phyloP scores from a whole-genome alignment of 768 basidiomycete genomes.

The Tylopilus subfusipes region DNA sequence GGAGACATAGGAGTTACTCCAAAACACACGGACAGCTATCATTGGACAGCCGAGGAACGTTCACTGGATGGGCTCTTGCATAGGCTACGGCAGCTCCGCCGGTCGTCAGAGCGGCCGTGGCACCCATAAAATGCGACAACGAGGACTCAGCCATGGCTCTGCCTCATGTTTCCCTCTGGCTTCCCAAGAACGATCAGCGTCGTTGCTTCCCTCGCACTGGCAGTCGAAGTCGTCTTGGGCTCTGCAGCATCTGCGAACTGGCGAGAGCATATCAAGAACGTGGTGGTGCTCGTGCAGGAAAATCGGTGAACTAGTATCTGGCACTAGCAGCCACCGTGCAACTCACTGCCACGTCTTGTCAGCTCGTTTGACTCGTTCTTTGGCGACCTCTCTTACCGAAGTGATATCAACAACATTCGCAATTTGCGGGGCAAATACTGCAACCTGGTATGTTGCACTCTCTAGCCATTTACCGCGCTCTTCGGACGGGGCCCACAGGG shows the following conservation, averaged over 20 bases:
- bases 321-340: not conserved
- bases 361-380: constrained; percentile 28
- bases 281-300: constrained; percentile 27
- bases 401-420: constrained; percentile 24
- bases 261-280: constrained; percentile 24
- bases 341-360: not conserved
- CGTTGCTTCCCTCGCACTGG: constrained; percentile 6
- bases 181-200: constrained; percentile 11
- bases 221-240: not conserved
- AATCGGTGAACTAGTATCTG: constrained; percentile 19
- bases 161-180: not conserved
- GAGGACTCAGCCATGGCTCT: not conserved
- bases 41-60: constrained; percentile 19
- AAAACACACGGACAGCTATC: not conserved
- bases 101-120: not conserved
- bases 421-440: constrained; percentile 18
- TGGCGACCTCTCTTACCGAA: constrained; percentile 26
- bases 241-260: constrained; percentile 10
- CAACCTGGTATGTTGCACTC: constrained; percentile 16
- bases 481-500: constrained; percentile 5
- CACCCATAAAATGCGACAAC: constrained; percentile 10
- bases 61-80: not conserved
- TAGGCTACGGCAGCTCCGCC: not conserved
- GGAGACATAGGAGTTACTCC: not conserved
- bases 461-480: not conserved